Conservation (phyloP, 2,329 filamentous ascomycete genomes). For the Penicillium sp. region DNA sequence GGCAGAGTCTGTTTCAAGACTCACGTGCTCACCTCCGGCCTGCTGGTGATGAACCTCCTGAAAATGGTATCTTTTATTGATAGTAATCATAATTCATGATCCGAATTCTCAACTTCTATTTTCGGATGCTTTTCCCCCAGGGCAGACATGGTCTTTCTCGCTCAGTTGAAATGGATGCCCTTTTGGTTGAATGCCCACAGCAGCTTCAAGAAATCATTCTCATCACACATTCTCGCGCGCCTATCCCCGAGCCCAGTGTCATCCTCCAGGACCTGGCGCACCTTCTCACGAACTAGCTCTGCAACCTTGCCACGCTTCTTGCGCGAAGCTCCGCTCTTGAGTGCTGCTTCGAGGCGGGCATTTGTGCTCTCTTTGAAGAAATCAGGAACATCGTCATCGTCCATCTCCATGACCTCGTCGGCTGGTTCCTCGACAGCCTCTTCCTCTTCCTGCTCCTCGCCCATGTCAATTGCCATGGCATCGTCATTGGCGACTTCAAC, state of each 20-base stretch:
- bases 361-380: slow-evolving; percentile 71
- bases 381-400: slow-evolving; percentile 67
- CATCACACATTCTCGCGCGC: slow-evolving; percentile 81
- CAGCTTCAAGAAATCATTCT: slow-evolving; percentile 85
- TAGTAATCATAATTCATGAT: slow-evolving; percentile 36
- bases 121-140: slow-evolving; percentile 7
- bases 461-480: slow-evolving; percentile 41
- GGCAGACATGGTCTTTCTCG: slow-evolving; percentile 9
- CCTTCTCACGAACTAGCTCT: slow-evolving; percentile 81
- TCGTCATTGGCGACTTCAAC: slow-evolving; percentile 35
- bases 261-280: slow-evolving; percentile 78
- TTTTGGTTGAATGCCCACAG: slow-evolving; percentile 84
- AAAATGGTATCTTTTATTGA: slow-evolving; percentile 39
- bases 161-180: slow-evolving; percentile 83
- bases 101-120: slow-evolving; percentile 18
- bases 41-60: slow-evolving; percentile 35
- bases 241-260: slow-evolving; percentile 78
- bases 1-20: slow-evolving; percentile 95
- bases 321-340: slow-evolving; percentile 52
- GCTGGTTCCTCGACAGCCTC: slow-evolving; percentile 44
- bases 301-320: slow-evolving; percentile 78
- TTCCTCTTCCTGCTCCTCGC: slow-evolving; percentile 28
- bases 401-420: slow-evolving; percentile 54
- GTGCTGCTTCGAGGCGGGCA: slow-evolving; percentile 41
- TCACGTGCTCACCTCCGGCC: slow-evolving; percentile 78